Percentiles rank a stretch among this genome's conserved stretches.
Evolutionary conservation across 306 rosid species (phyloP).

Genomic region (Glycine soja): DNA sequence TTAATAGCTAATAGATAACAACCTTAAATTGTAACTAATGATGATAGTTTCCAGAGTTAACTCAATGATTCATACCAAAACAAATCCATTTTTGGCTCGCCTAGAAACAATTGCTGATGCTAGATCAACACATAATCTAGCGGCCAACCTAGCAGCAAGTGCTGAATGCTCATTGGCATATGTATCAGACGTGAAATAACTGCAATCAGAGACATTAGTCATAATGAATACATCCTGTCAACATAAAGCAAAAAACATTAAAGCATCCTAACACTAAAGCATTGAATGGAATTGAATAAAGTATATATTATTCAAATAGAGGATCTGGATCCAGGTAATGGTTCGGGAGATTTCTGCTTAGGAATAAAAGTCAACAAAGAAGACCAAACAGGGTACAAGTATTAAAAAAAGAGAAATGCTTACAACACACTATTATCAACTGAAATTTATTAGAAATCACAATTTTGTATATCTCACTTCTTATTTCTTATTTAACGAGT

Average conservation of each 20-base stretch:
- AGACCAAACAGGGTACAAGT: conserved; percentile 7
- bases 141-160: conserved; percentile 95
- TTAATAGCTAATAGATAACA: conserved; percentile 12
- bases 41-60: conserved; percentile 34
- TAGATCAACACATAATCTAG: conserved; percentile 95
- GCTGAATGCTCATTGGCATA: conserved; percentile 99
- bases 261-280: conserved; percentile 24
- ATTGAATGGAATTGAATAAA: conserved; percentile 38
- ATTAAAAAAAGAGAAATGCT: conserved; percentile 26
- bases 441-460: not conserved
- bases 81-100: conserved; percentile 90
- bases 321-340: conserved; percentile 13
- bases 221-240: conserved; percentile 32
- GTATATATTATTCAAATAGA: not conserved
- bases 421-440: not conserved
- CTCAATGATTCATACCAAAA: conserved; percentile 66
- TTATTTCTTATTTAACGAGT: not conserved
- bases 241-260: conserved; percentile 33
- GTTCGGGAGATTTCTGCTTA: not conserved
- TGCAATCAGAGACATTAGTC: conserved; percentile 57
- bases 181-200: conserved; percentile 94
- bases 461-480: not conserved
- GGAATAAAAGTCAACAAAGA: conserved; percentile 26
- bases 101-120: conserved; percentile 84
- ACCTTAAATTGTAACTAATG: conserved; percentile 11